Evolutionary conservation across 2,329 filamentous ascomycete species (phyloP), one percentile per base, ranked within the genome.

Genomic region (Macrophomina phaseolina): DNA sequence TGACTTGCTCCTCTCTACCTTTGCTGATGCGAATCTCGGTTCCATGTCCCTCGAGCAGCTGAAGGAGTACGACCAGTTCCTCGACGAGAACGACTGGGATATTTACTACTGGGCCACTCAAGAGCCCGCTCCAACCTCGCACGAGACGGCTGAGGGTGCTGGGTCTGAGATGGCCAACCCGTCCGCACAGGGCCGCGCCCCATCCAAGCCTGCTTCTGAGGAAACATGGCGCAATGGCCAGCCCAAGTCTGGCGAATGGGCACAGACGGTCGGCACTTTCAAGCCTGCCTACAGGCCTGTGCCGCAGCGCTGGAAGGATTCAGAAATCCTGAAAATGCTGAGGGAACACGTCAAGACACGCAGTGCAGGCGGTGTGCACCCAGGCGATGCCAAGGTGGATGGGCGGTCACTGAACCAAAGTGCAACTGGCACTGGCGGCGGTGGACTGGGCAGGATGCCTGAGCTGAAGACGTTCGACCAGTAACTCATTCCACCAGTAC

Each of bases 91-190:
- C 80, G 95, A 99, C 83, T 99, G 95, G 95, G 95, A 99, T 78
- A 97, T 99, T 69, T 99, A 99, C 85, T 99, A 99, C 85, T 99
- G 95, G 95, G 93, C 92, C 3, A 99, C 95, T 16, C 95, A 99
- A 80, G 89, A 93, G 72, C 85, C 90, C 12, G 81, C 86, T 4
- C 81, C 84, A 1, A 86, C 86, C n/a, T 85, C 87, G 40, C 78
- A 83, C 64, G 83, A 87, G 67, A 83, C 83, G 55, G 84, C 85
- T 5, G 85, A 88, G 70, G 84, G 85, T 34, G 81, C 79, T 32
- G 80, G 79, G n/a, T 74, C 80, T 2, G 78, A 78, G 12, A 69
- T 79, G 68, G 80, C 84, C 11, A 78, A 79, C 4, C 75, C 79
- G 6, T 76, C 78, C 52, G 82, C 80, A 23, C 81, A 83, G 70